phyloP scores from a whole-genome alignment of 441 rosid genomes.

The Euphorbia schlechtendalii region DNA sequence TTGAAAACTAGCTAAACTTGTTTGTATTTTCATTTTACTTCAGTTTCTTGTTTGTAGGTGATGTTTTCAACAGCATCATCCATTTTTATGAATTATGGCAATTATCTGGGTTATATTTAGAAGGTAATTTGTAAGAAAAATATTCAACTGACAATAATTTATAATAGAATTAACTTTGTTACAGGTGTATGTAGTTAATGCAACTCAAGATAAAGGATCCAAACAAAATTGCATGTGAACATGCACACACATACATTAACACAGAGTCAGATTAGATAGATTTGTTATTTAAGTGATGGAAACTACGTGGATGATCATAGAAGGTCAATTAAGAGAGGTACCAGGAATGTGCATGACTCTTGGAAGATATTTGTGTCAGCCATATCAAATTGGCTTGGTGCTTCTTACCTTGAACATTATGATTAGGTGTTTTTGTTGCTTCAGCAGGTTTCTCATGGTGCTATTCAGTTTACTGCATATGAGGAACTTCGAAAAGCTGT shows the following conservation, averaged over 20 bases:
- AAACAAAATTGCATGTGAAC: background rate
- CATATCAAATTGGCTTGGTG: background rate
- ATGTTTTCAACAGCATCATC: slow-evolving; percentile 8
- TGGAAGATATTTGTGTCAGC: slow-evolving; percentile 12
- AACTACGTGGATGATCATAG: background rate
- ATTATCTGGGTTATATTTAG: background rate
- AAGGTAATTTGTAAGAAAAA: slow-evolving; percentile 1
- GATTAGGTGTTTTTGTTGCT: slow-evolving; percentile 25
- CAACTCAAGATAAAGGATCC: background rate
- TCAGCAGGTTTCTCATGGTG: slow-evolving; percentile 97
- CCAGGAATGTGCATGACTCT: slow-evolving; percentile 2
- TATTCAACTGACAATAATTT: background rate
- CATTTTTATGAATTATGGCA: background rate
- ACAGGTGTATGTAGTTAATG: slow-evolving; percentile 4
- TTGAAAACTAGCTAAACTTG: background rate
- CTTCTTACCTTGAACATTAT: slow-evolving; percentile 14
- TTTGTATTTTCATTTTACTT: background rate
- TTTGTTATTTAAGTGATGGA: background rate
- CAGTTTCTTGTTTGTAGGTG: background rate
- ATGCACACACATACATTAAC: background rate
- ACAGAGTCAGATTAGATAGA: background rate
- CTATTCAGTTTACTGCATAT: slow-evolving; percentile 81
- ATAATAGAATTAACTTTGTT: background rate
- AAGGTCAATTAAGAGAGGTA: background rate
- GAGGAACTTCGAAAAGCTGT: slow-evolving; percentile 76